Evolutionary conservation across 208 protist species (phyloP).

Genomic region (Wallacemonas collosoma): DNA sequence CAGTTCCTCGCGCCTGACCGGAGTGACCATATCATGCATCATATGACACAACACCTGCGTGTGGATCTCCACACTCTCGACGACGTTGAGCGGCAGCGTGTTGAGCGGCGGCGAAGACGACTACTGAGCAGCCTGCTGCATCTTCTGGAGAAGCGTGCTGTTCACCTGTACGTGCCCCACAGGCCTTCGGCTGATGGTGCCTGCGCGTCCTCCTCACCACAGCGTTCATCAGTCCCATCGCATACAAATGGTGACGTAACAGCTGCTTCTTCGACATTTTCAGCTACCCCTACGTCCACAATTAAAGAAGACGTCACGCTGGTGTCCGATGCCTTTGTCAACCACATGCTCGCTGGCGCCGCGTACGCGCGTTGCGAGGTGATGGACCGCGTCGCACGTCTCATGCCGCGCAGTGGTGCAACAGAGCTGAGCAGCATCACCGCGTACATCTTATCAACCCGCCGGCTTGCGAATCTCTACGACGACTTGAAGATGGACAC

Average conservation of each 20-base stretch:
- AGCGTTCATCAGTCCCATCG: too few relatives aligned
- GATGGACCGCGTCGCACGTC: constrained; percentile 63
- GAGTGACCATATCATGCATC: constrained; percentile 55
- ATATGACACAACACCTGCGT: constrained; percentile 75
- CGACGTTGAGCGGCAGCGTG: constrained; percentile 49
- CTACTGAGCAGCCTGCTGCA: constrained; percentile 63
- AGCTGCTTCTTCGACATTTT: background rate
- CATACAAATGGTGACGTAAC: background rate
- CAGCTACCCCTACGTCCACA: background rate
- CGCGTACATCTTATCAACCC: constrained; percentile 49
- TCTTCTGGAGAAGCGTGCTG: constrained; percentile 43
- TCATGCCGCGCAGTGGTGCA: constrained; percentile 46
- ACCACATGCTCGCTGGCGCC: constrained; percentile 48
- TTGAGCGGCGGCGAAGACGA: constrained; percentile 51
- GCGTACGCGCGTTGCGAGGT: constrained; percentile 50
- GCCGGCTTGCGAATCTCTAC: constrained; percentile 54
- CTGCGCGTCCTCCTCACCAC: too few relatives aligned
- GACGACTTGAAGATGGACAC: constrained; percentile 47
- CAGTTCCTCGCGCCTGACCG: constrained; percentile 60
- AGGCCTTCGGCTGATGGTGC: background rate
- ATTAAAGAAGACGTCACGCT: background rate
- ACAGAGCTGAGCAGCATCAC: constrained; percentile 50
- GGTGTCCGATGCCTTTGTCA: constrained; percentile 46
- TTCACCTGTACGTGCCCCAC: constrained; percentile 45
- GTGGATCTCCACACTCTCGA: constrained; percentile 75